These are phyloP conservation scores for Termitomyces sp. DNA, from an alignment of 768 basidiomycete genomes.

Conservation along the genomic window DNA sequence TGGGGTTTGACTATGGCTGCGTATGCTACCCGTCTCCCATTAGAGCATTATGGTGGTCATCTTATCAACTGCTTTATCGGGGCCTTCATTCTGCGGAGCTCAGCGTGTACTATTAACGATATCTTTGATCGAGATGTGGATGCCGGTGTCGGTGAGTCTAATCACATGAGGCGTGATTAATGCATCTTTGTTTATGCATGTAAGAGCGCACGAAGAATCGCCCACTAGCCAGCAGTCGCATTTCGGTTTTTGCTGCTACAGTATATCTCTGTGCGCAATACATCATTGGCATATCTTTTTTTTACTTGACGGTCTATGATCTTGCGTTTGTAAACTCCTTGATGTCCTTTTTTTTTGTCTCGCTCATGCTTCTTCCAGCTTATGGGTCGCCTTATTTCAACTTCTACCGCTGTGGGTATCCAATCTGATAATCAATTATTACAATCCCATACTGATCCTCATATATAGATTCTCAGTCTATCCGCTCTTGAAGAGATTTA, in stretches of 20 bases:
- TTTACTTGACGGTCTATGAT: slow-evolving; percentile 19
- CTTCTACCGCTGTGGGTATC: slow-evolving; percentile 40
- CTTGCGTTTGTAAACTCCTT: slow-evolving; percentile 13
- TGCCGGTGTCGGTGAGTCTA: slow-evolving; percentile 44
- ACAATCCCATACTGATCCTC: background rate
- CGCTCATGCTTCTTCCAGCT: slow-evolving; percentile 14
- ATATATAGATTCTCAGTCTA: slow-evolving; percentile 36
- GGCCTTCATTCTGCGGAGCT: slow-evolving; percentile 41
- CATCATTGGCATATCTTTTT: slow-evolving; percentile 34
- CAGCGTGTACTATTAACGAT: slow-evolving; percentile 55
- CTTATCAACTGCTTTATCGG: slow-evolving; percentile 33
- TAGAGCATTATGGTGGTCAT: slow-evolving; percentile 24
- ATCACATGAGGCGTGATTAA: background rate
- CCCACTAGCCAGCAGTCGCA: slow-evolving; percentile 46
- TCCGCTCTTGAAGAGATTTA: slow-evolving; percentile 53
- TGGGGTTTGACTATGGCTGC: slow-evolving; percentile 54
- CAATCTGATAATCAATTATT: background rate
- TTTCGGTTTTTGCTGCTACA: slow-evolving; percentile 39
- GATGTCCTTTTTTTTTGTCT: background rate
- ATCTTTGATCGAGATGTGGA: slow-evolving; percentile 52
- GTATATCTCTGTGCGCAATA: slow-evolving; percentile 41
- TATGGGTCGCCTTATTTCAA: slow-evolving; percentile 41
- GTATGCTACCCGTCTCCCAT: slow-evolving; percentile 28
- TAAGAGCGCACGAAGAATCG: slow-evolving; percentile 46
- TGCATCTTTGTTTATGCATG: background rate